Conservation (phyloP, 2,329 filamentous ascomycete genomes). For the Fusarium begoniae region DNA sequence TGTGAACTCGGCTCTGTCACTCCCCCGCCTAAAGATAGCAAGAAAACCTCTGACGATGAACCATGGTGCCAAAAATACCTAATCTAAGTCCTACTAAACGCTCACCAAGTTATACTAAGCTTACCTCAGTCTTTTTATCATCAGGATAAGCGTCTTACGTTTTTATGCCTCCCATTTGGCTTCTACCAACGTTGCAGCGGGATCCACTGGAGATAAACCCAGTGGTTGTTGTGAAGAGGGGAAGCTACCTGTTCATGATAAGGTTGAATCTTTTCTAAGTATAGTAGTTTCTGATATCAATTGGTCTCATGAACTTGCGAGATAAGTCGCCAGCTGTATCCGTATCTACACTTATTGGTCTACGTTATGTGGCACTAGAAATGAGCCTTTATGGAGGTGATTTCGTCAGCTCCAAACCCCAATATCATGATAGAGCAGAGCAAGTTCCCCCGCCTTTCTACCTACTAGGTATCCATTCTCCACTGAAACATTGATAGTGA, state of each 20-base stretch:
- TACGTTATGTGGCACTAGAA: neutral
- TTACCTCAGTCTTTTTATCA: neutral
- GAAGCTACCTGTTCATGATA: constrained; percentile 14
- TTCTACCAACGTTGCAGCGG: neutral
- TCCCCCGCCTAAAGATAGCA: neutral
- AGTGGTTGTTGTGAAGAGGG: neutral
- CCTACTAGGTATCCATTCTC: neutral
- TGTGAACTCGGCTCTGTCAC: constrained; percentile 27
- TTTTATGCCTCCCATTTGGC: neutral
- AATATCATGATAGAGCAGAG: neutral
- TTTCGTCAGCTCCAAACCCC: neutral
- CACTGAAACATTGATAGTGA: constrained; percentile 20
- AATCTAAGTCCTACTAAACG: neutral
- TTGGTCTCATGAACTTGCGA: no score
- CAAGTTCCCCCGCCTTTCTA: constrained; percentile 7
- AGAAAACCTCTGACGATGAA: neutral
- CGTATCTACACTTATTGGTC: neutral
- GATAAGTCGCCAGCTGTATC: neutral
- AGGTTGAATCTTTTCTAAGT: neutral
- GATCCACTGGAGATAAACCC: constrained; percentile 16
- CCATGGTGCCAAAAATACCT: neutral
- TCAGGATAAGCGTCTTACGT: neutral
- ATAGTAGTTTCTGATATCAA: neutral
- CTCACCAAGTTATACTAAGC: neutral
- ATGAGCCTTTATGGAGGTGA: neutral